A percentile compares a stretch with the other conserved stretches of the same genome.
These are phyloP conservation scores for Rutstroemia sp. DNA, from an alignment of 2,329 filamentous ascomycete species.

Conservation along the genomic window DNA sequence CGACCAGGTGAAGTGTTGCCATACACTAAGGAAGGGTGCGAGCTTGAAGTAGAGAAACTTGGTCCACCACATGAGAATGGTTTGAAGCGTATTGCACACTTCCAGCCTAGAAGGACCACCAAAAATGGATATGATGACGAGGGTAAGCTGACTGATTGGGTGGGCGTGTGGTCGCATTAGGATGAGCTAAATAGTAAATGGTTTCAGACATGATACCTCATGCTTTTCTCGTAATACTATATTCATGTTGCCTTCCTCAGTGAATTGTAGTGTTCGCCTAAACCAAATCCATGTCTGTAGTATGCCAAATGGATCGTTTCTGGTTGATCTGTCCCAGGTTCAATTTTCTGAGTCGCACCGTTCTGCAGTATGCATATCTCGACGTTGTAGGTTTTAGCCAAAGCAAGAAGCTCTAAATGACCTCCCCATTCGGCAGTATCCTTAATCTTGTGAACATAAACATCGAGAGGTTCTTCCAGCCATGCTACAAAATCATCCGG, in stretches of 20 bases:
- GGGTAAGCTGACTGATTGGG: constrained; percentile 42
- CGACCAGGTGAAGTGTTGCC: constrained; percentile 59
- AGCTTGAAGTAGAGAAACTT: constrained; percentile 38
- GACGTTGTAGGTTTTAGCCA: constrained; percentile 73
- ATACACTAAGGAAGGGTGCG: constrained; percentile 49
- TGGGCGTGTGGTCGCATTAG: constrained; percentile 44
- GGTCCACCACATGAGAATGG: constrained; percentile 34
- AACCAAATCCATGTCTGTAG: constrained; percentile 85
- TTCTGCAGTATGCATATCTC: constrained; percentile 83
- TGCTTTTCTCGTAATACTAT: neutral
- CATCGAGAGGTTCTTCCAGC: constrained; percentile 69
- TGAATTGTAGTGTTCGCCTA: constrained; percentile 97
- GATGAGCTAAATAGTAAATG: constrained; percentile 1
- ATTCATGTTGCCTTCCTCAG: constrained; percentile 41
- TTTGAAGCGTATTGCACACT: constrained; percentile 39
- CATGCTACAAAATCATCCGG: constrained; percentile 80
- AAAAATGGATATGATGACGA: constrained; percentile 37
- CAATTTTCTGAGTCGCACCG: constrained; percentile 70
- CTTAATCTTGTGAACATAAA: constrained; percentile 68
- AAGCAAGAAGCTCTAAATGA: constrained; percentile 78
- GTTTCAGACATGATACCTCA: neutral
- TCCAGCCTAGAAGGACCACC: constrained; percentile 45
- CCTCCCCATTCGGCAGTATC: constrained; percentile 96
- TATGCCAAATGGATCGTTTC: constrained; percentile 80
- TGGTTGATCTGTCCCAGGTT: constrained; percentile 38